phyloP scores from a whole-genome alignment of 352 stramenopile species.

The Hyaloperonospora arabidopsidis region DNA sequence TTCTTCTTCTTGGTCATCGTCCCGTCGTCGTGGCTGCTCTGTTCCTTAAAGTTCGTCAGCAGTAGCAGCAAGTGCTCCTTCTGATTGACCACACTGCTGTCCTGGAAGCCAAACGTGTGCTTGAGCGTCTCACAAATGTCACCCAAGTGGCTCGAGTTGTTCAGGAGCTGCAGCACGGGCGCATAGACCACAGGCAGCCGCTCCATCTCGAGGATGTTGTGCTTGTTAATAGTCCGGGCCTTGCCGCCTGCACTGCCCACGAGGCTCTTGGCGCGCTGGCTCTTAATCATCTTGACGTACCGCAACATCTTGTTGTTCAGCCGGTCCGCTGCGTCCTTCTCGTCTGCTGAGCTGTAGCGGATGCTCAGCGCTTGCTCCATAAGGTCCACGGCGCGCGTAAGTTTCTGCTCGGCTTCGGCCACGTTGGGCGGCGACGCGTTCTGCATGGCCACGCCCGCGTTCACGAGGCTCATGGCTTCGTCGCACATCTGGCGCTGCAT shows the following conservation, averaged over 20 bases:
- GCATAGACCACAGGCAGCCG: conserved; percentile 52
- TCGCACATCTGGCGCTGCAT: conserved; percentile 57
- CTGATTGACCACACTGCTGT: conserved; percentile 70
- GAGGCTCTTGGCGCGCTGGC: conserved; percentile 48
- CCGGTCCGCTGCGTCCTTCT: conserved; percentile 54
- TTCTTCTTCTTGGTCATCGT: conserved; percentile 24
- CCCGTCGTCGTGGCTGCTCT: conserved; percentile 40
- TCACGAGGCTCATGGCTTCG: conserved; percentile 68
- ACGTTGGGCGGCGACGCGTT: conserved; percentile 50
- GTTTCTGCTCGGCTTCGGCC: conserved; percentile 47
- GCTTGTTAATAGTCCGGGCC: conserved; percentile 33
- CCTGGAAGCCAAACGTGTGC: conserved; percentile 94
- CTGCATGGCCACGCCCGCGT: conserved; percentile 63
- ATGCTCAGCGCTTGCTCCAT: conserved; percentile 72
- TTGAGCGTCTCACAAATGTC: conserved; percentile 89
- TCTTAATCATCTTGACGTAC: conserved; percentile 84
- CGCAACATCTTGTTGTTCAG: conserved; percentile 78
- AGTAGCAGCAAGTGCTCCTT: conserved; percentile 67
- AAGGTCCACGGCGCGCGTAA: conserved; percentile 55
- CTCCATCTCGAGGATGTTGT: conserved; percentile 71
- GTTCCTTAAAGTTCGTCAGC: conserved; percentile 75
- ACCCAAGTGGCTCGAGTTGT: conserved; percentile 37
- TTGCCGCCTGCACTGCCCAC: conserved; percentile 18
- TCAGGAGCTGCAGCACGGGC: conserved; percentile 52
- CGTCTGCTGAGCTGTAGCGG: conserved; percentile 54